Base-by-base conservation (phyloP, 169 alveolate species). In the Plasmodium cynomolgi region DNA sequence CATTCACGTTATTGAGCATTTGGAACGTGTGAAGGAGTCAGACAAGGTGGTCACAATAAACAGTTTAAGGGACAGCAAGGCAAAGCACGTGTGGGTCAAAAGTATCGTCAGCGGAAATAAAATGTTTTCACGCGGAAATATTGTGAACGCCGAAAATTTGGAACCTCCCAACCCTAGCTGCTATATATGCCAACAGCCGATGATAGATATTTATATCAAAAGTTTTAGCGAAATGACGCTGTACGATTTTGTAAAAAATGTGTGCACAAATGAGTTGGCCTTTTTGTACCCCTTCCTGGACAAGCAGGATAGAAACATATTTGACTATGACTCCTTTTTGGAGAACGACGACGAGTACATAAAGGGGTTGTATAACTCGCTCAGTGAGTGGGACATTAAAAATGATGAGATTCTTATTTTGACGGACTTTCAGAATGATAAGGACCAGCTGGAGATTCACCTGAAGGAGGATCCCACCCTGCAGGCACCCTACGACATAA, bases 91-190 rank as follows among this genome's bases (percentile, higher is more conserved):
- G 39, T 92, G 88, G 93, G 72, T 85, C 23, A 83, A 88, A 90
- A 74, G 84, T 58, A 39, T 79, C n/a, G 86, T 84, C 47, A 84
- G 72, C 37, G 91, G 93, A 54, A 84, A 81, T 26, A 68, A 71
- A 58, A 73, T 93, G 71, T 84, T 95, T 86, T 15, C 95, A 83
- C 23, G 95, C 62, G 97, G 95, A 83, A 80, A 95, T 68, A n/a
- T 95, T 9, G 94, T 95, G 23, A 93, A 95, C 77, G 86, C 97
- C 4, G 97, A 95, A 92, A 34, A 37, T 6, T 94, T 95, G 56
- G 97, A 95, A 54, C 44, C 62, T 0, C 88, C 93, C 2, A 92
- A 92, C 58, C 93, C 97, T 11, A 95, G 58, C 31, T 95, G 97
- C 33, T 83, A 91, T 29, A 80, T 91, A 86, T 95, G 97, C 56